These are phyloP conservation scores for Ophiostoma ips DNA, from an alignment of 2,329 filamentous ascomycete species.

Conservation along the genomic window DNA sequence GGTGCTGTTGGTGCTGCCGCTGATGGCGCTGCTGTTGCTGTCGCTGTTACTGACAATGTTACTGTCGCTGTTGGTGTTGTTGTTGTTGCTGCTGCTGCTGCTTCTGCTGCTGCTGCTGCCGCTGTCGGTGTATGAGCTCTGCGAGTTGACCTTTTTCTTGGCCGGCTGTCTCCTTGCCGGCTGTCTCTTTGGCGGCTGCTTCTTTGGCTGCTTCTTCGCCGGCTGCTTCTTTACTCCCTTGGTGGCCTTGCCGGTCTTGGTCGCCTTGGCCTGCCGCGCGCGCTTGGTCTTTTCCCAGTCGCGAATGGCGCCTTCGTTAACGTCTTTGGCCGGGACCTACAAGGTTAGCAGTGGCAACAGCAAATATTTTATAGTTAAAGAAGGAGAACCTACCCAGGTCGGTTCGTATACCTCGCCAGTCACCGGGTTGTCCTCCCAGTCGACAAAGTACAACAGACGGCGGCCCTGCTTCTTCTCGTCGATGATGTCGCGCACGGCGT, in stretches of 20 bases:
- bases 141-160: neutral
- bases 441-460: conserved; percentile 33
- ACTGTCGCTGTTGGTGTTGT: neutral
- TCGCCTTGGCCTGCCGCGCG: neutral
- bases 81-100: neutral
- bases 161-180: neutral
- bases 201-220: neutral
- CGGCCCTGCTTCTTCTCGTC: conserved; percentile 21
- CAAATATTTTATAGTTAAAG: no score
- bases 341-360: no score
- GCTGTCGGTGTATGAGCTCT: neutral
- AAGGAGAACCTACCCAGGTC: conserved; percentile 39
- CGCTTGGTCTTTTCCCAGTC: conserved; percentile 17
- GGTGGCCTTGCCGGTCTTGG: neutral
- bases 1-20: no score
- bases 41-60: neutral
- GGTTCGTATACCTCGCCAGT: conserved; percentile 34
- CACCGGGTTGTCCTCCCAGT: conserved; percentile 39
- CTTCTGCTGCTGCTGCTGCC: neutral
- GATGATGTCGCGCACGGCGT: conserved; percentile 23
- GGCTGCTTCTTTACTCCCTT: no score
- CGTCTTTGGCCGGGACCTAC: conserved; percentile 14
- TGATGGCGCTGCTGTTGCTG: neutral
- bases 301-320: conserved; percentile 16
- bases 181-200: neutral